A percentile compares a stretch with the other conserved stretches of the same genome.
These are phyloP conservation scores for Paramecium sonneborni DNA, from an alignment of 73 alveolate genomes.

Conservation along the genomic window DNA sequence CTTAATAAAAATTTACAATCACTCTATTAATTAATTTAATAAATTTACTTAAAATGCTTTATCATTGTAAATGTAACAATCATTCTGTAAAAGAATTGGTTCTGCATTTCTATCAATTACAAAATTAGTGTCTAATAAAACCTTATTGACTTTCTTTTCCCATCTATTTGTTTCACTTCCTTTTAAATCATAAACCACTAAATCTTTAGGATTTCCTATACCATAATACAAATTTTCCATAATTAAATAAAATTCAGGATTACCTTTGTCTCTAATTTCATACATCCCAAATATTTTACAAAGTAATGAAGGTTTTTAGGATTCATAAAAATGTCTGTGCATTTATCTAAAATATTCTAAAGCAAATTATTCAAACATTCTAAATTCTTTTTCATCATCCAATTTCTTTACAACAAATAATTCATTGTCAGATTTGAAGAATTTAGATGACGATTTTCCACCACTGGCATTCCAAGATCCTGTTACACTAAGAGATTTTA, in stretches of 20 bases:
- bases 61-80: neutral
- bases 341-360: constrained; percentile 55
- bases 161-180: constrained; percentile 56
- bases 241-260: constrained; percentile 35
- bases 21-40: neutral
- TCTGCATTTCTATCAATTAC: constrained; percentile 59
- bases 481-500: constrained; percentile 24
- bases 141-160: constrained; percentile 26
- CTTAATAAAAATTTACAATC: constrained; percentile 6
- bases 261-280: constrained; percentile 47
- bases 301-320: constrained; percentile 21
- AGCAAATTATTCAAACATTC: constrained; percentile 56
- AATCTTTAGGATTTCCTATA: constrained; percentile 28
- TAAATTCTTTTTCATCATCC: constrained; percentile 39
- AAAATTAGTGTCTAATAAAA: constrained; percentile 59
- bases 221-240: constrained; percentile 66
- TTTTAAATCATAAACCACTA: constrained; percentile 47
- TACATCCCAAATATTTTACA: constrained; percentile 64
- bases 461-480: constrained; percentile 38
- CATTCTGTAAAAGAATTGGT: constrained; percentile 54
- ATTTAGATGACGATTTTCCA: constrained; percentile 47
- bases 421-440: constrained; percentile 54
- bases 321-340: constrained; percentile 26
- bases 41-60: constrained; percentile 41
- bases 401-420: constrained; percentile 55